A percentile compares a stretch with the other conserved stretches of the same genome.
Evolutionary conservation across 1,139 yeast genomes (phyloP).

Genomic region (Kazachstania sp.): DNA sequence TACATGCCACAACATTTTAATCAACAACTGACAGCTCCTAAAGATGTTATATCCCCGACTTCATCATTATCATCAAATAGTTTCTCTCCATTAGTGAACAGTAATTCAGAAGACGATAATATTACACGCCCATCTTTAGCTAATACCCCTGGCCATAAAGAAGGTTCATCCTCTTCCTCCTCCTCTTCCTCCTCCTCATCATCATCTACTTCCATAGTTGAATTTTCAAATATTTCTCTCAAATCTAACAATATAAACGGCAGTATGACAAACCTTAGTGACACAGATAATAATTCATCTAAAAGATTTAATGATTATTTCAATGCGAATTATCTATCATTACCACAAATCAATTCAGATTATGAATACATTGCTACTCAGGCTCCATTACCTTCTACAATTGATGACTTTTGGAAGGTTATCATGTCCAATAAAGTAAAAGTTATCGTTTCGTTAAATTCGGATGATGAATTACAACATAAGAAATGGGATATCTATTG

Average conservation of each 20-base stretch:
- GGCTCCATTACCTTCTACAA: slow-evolving; percentile 71
- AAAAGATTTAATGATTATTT: slow-evolving; percentile 40
- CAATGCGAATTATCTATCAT: slow-evolving; percentile 51
- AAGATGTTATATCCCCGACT: not conserved
- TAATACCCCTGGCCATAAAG: too few relatives aligned
- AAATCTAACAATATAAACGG: too few relatives aligned
- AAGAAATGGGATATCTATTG: slow-evolving; percentile 52
- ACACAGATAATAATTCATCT: not conserved
- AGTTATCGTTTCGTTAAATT: slow-evolving; percentile 62
- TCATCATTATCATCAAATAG: not conserved
- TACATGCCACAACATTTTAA: not conserved
- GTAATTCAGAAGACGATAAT: not conserved
- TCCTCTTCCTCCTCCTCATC: not conserved
- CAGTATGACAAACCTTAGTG: too few relatives aligned
- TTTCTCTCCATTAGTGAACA: not conserved
- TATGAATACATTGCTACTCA: slow-evolving; percentile 70
- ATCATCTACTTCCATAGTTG: too few relatives aligned
- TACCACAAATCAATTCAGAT: slow-evolving; percentile 31
- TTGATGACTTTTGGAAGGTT: slow-evolving; percentile 77
- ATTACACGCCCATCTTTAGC: too few relatives aligned
- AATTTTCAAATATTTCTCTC: too few relatives aligned
- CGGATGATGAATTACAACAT: slow-evolving; percentile 43
- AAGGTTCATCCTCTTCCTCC: not conserved
- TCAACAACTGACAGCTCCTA: not conserved
- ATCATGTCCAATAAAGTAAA: slow-evolving; percentile 53